phyloP scores from a whole-genome alignment of 2,329 filamentous ascomycete species.

The Fusarium continuum region DNA sequence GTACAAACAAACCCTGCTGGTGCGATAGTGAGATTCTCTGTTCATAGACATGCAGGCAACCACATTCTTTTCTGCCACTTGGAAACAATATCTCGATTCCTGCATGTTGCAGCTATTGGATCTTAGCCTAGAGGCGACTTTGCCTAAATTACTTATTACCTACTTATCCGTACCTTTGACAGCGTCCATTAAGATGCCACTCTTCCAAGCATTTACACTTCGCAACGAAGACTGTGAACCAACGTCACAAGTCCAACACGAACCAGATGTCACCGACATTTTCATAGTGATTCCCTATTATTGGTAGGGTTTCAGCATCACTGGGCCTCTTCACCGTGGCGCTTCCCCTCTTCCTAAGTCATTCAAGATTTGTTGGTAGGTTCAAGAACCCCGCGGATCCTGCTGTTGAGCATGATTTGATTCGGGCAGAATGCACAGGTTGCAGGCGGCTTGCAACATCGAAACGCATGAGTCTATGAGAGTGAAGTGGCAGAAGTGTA shows the following conservation, averaged over 20 bases:
- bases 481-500: neutral
- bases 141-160: too few relatives aligned
- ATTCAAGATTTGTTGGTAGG: neutral
- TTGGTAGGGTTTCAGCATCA: neutral
- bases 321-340: neutral
- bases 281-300: neutral
- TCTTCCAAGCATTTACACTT: neutral
- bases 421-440: neutral
- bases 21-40: too few relatives aligned
- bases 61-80: too few relatives aligned
- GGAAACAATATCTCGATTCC: too few relatives aligned
- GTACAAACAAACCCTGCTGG: too few relatives aligned
- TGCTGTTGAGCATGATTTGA: neutral
- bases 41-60: too few relatives aligned
- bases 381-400: neutral
- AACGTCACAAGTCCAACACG: neutral
- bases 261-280: neutral
- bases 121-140: too few relatives aligned
- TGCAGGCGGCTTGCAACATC: neutral
- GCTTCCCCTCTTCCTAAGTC: neutral
- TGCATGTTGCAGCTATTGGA: neutral
- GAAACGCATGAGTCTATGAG: neutral
- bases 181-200: neutral
- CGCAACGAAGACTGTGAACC: neutral
- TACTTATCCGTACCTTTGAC: neutral